Evolutionary conservation across 306 rosid species (phyloP).

Genomic region (Ammopiptanthus mongolicus): DNA sequence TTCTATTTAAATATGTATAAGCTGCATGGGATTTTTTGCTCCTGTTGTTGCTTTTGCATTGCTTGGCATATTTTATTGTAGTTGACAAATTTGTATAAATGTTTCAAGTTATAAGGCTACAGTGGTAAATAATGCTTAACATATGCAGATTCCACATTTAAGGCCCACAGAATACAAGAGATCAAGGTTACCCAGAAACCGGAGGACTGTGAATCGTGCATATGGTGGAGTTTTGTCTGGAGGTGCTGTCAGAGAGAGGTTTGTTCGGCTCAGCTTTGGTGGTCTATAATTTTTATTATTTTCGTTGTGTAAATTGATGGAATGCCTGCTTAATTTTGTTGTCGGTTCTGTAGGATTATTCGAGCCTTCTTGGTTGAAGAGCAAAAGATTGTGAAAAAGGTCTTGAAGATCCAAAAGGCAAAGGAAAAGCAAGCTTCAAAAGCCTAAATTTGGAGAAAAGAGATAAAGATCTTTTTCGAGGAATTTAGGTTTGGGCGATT

Average conservation of each 20-base stretch:
- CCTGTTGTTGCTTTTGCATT: not conserved
- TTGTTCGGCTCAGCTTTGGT: not conserved
- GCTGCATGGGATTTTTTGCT: not conserved
- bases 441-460: constrained; percentile 18
- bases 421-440: constrained; percentile 45
- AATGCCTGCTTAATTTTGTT: not conserved
- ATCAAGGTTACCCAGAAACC: constrained; percentile 53
- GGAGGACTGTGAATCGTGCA: constrained; percentile 61
- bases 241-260: constrained; percentile 65
- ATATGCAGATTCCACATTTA: constrained; percentile 57
- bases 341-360: constrained; percentile 36
- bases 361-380: constrained; percentile 62
- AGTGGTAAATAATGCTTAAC: not conserved
- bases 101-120: not conserved
- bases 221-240: constrained; percentile 62
- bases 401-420: constrained; percentile 59
- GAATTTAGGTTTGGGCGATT: constrained; percentile 22
- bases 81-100: not conserved
- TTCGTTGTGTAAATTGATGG: not conserved
- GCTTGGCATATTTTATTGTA: not conserved
- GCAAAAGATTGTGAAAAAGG: constrained; percentile 68
- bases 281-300: not conserved
- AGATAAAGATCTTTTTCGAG: constrained; percentile 10
- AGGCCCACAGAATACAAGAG: constrained; percentile 63
- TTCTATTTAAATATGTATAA: not conserved